Evolutionary conservation across 768 basidiomycete genomes (phyloP).

Genomic region (Hygrophorus pudorinus): DNA sequence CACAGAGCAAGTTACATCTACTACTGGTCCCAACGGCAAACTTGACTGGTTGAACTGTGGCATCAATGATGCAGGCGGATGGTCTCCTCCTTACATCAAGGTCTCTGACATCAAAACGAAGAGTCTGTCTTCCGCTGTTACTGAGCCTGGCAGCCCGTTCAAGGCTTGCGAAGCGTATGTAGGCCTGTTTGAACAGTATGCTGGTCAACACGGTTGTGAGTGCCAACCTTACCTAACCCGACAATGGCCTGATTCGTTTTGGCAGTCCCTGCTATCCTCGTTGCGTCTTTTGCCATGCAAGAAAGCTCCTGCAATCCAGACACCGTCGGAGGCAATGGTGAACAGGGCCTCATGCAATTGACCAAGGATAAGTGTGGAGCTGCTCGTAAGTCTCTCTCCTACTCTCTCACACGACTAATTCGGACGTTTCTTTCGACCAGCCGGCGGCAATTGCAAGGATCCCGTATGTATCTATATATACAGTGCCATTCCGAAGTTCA

Average conservation of each 20-base stretch:
- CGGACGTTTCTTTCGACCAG: constrained; percentile 8
- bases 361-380: constrained; percentile 65
- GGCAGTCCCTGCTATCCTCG: constrained; percentile 55
- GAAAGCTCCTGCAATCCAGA: constrained; percentile 62
- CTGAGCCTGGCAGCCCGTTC: constrained; percentile 46
- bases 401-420: constrained; percentile 6
- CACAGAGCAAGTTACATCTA: constrained; percentile 36
- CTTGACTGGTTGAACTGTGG: constrained; percentile 78
- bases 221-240: not conserved
- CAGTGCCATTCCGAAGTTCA: constrained; percentile 3
- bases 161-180: constrained; percentile 43
- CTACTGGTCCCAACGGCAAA: constrained; percentile 59
- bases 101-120: constrained; percentile 40
- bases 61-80: constrained; percentile 40
- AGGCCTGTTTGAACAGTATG: constrained; percentile 50
- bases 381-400: constrained; percentile 30
- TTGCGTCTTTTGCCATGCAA: constrained; percentile 86
- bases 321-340: constrained; percentile 64
- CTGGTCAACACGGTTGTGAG: constrained; percentile 23
- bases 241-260: not conserved
- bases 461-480: constrained; percentile 21
- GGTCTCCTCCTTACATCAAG: constrained; percentile 60
- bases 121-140: constrained; percentile 37
- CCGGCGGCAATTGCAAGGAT: constrained; percentile 35
- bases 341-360: constrained; percentile 85